phyloP scores from a whole-genome alignment of 108 stramenopile genomes.

The Bacterosira constricta region DNA sequence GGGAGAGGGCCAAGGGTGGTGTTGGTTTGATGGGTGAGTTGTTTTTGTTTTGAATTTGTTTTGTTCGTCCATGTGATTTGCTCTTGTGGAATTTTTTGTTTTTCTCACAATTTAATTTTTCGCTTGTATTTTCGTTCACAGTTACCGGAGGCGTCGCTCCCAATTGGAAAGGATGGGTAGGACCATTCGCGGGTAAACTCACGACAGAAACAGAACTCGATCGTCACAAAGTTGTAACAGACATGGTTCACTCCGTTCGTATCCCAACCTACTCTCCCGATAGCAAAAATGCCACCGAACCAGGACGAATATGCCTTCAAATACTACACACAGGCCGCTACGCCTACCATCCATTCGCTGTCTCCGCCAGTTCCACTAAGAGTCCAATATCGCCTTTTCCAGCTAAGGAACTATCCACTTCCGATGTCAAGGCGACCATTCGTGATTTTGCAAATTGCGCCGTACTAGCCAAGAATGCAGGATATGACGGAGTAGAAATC shows the following conservation, averaged over 20 bases:
- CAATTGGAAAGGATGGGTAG: conserved; percentile 91
- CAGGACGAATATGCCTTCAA: conserved; percentile 82
- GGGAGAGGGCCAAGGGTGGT: conserved; percentile 89
- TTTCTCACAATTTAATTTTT: neutral
- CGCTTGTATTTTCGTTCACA: neutral
- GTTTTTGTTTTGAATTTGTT: neutral
- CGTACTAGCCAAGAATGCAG: conserved; percentile 85
- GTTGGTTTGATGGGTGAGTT: conserved; percentile 89
- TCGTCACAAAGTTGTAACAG: conserved; percentile 88
- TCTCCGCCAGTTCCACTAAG: conserved; percentile 84
- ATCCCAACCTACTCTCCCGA: conserved; percentile 59
- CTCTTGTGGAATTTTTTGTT: neutral
- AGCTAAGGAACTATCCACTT: conserved; percentile 73
- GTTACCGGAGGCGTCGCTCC: conserved; percentile 98
- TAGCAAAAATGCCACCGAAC: conserved; percentile 29
- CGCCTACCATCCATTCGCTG: conserved; percentile 93
- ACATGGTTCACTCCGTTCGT: conserved; percentile 83
- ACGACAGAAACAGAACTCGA: conserved; percentile 79
- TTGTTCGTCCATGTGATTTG: neutral
- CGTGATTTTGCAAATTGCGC: conserved; percentile 91
- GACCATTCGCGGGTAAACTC: conserved; percentile 92
- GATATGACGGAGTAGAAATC: conserved; percentile 99
- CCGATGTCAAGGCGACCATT: conserved; percentile 82
- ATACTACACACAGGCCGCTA: conserved; percentile 96
- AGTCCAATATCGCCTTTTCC: conserved; percentile 90